A percentile compares a stretch with the other conserved stretches of the same genome.
phyloP scores from a whole-genome alignment of 192 early-diverging fungal genomes.

The Umbelopsis isabellina region DNA sequence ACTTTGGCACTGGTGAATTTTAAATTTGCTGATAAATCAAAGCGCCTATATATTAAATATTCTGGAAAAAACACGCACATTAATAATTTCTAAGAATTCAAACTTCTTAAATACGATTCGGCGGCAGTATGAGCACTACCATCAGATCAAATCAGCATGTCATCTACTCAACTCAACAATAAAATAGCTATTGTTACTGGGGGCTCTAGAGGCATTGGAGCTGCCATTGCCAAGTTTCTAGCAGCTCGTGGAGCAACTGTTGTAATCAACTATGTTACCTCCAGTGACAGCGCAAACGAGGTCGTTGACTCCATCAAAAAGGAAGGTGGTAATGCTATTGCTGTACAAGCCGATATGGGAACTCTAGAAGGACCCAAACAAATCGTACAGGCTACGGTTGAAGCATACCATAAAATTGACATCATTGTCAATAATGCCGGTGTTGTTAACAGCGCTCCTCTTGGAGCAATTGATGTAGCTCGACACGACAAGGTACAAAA shows the following conservation, averaged over 20 bases:
- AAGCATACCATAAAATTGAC: conserved; percentile 36
- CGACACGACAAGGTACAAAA: conserved; percentile 29
- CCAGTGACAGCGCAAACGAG: not conserved
- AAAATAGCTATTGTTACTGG: conserved; percentile 21
- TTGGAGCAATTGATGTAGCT: not conserved
- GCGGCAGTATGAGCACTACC: not conserved
- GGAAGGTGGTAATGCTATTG: conserved; percentile 9
- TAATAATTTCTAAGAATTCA: too few relatives aligned
- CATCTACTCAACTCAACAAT: not conserved
- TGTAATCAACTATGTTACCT: conserved; percentile 6
- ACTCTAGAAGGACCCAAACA: not conserved
- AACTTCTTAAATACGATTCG: too few relatives aligned
- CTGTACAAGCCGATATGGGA: conserved; percentile 20
- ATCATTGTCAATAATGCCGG: conserved; percentile 49
- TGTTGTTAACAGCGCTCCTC: not conserved
- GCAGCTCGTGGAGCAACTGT: conserved; percentile 3
- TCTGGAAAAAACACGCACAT: too few relatives aligned
- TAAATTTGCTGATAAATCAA: too few relatives aligned
- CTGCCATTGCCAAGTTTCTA: not conserved
- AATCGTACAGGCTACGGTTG: conserved; percentile 22
- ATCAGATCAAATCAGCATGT: not conserved
- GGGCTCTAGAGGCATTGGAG: conserved; percentile 16
- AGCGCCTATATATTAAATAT: too few relatives aligned
- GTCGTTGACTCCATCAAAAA: conserved; percentile 7
- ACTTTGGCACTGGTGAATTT: too few relatives aligned